Evolutionary conservation across 176 grass and related monocot species (phyloP).

Genomic region (Triticum monococcum): DNA sequence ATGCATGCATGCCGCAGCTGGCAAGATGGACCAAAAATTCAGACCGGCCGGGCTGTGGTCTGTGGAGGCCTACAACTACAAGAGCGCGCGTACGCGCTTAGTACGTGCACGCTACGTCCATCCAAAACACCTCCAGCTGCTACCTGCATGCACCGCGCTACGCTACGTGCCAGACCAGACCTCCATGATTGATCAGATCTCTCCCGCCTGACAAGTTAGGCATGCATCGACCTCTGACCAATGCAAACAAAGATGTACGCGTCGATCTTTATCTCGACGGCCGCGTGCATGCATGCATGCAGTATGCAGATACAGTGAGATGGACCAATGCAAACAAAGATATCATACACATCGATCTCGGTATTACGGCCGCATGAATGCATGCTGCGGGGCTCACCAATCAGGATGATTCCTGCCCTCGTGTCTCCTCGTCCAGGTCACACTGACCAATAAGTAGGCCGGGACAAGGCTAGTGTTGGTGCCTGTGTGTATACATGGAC

Average conservation of each 20-base stretch:
- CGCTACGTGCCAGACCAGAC: neutral
- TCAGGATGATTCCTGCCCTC: neutral
- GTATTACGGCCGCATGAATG: too few species aligned
- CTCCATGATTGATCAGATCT: neutral
- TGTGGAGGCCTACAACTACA: neutral
- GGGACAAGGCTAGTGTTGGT: neutral
- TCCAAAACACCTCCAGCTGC: conserved; percentile 13
- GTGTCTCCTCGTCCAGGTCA: neutral
- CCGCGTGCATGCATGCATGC: neutral
- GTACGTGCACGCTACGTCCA: neutral
- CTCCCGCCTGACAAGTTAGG: conserved; percentile 8
- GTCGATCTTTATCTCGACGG: neutral
- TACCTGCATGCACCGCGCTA: neutral
- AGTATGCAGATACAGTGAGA: neutral
- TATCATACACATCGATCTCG: neutral
- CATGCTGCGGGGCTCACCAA: neutral
- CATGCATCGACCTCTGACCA: neutral
- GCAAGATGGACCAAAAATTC: conserved; percentile 13
- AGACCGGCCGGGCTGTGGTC: neutral
- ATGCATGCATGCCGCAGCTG: neutral
- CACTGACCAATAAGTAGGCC: neutral
- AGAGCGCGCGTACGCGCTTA: neutral
- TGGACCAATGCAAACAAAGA: neutral
- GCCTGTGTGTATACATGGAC: neutral
- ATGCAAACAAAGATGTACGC: neutral